Evolutionary conservation across 1,139 yeast genomes (phyloP), one percentile per base, ranked within the genome.

Genomic region (Taphrina confusa): DNA sequence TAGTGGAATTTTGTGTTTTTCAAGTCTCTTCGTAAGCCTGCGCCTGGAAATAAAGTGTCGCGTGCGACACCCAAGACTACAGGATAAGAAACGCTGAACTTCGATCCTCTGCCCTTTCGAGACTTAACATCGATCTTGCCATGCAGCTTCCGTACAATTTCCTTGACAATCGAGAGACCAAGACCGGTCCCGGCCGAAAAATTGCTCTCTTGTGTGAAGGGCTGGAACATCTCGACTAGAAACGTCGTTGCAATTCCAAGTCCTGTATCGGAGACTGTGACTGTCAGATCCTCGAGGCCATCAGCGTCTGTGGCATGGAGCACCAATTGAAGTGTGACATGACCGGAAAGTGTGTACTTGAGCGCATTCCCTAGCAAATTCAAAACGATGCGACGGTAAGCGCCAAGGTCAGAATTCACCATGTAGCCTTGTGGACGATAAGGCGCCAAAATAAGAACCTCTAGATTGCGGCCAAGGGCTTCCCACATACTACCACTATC

Each of bases 141-240:
- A 27, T 54, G 42, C 14, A 40, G 27, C 22, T 12, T 25, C n/a
- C 25, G 20, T 11, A 87, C 87, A 67, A 88, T 79, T 68, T 88
- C 90, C 71, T 87, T 87, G 5, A 95, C 88, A 72, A 88, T 88
- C 1, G 95, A 86, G 62, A 88, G 78, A 25, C 96, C 96, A 56
- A 88, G 77, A 63, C 92, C 92, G 5, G 95, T 88, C 71, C 96
- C 96, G 1, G 95, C 88, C 0, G 95, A 87, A 1, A 95, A 87
- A 55, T 95, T 95, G 74, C 88, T 95, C 2, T 95, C 95, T 73
- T 88, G 96, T 69, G 95, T 85, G 75, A 88, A 88, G 3, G 92
- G 88, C 69, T 87, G 95, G 69, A 88, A 88, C 69, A 88, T 44
- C 42, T 87, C 78, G 50, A 88, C 95, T 47, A 88, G 76, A 69